These are phyloP conservation scores for Thermoascus crustaceus DNA, from an alignment of 2,329 filamentous ascomycete genomes.

Conservation along the genomic window DNA sequence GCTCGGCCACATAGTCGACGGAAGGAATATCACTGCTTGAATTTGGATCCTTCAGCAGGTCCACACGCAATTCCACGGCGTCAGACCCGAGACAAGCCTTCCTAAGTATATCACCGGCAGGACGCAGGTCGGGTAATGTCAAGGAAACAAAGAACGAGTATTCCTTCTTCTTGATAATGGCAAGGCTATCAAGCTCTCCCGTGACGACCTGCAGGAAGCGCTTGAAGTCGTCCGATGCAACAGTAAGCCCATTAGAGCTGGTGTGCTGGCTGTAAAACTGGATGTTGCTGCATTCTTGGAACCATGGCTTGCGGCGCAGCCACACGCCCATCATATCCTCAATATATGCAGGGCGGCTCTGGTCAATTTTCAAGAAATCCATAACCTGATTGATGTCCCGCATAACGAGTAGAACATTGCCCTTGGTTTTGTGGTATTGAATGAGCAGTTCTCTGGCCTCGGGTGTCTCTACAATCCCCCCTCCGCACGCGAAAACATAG, in stretches of 20 bases:
- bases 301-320: slow-evolving; percentile 80
- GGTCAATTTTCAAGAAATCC: slow-evolving; percentile 78
- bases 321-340: slow-evolving; percentile 91
- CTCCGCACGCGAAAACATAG: slow-evolving; percentile 86
- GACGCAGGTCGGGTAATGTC: slow-evolving; percentile 66
- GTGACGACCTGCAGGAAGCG: slow-evolving; percentile 64
- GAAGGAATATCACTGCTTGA: slow-evolving; percentile 50
- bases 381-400: slow-evolving; percentile 82
- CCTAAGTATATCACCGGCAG: slow-evolving; percentile 57
- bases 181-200: slow-evolving; percentile 49
- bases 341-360: slow-evolving; percentile 83
- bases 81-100: slow-evolving; percentile 76
- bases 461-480: slow-evolving; percentile 80
- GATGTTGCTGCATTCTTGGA: slow-evolving; percentile 85
- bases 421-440: slow-evolving; percentile 65
- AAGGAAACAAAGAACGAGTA: slow-evolving; percentile 90
- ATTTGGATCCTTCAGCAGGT: slow-evolving; percentile 69
- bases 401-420: slow-evolving; percentile 79
- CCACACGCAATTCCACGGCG: slow-evolving; percentile 88
- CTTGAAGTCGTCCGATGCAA: slow-evolving; percentile 59
- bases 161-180: slow-evolving; percentile 53
- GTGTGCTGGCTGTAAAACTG: slow-evolving; percentile 77
- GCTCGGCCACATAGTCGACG: slow-evolving; percentile 69
- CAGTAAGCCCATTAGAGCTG: slow-evolving; percentile 41
- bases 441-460: slow-evolving; percentile 69